A percentile compares a stretch with the other conserved stretches of the same genome.
Evolutionary conservation across 768 basidiomycete genomes (phyloP).

Genomic region (Ramaria sp.): DNA sequence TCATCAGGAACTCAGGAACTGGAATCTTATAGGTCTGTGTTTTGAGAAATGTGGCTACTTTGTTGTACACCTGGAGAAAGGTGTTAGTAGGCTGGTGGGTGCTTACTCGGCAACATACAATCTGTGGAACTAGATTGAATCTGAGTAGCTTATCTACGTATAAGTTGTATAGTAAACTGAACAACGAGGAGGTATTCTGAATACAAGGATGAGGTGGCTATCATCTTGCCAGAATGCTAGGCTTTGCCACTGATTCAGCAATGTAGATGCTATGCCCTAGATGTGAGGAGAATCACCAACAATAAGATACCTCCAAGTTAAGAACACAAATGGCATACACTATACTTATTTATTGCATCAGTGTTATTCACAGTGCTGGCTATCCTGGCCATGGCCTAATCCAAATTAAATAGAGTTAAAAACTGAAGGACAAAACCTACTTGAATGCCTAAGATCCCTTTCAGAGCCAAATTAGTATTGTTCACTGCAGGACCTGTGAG

Average conservation of each 20-base stretch:
- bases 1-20: too few species aligned
- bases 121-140: slow-evolving; percentile 15
- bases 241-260: neutral
- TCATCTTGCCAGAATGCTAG: neutral
- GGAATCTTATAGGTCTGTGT: neutral
- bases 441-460: slow-evolving; percentile 17
- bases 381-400: slow-evolving; percentile 2
- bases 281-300: neutral
- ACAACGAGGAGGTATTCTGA: neutral
- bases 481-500: slow-evolving; percentile 14
- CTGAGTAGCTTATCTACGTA: slow-evolving; percentile 30
- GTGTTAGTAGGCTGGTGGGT: neutral
- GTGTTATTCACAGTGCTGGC: neutral
- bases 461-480: slow-evolving; percentile 17
- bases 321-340: too few species aligned
- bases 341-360: neutral
- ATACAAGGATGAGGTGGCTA: neutral
- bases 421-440: slow-evolving; percentile 9
- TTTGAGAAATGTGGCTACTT: neutral
- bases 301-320: neutral
- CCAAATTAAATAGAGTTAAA: slow-evolving; percentile 10
- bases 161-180: slow-evolving; percentile 28
- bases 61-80: neutral
- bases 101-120: neutral
- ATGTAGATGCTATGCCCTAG: neutral